These are phyloP conservation scores for Isoetes taiwanensis DNA, from an alignment of 75 land plant genomes.

Conservation along the genomic window DNA sequence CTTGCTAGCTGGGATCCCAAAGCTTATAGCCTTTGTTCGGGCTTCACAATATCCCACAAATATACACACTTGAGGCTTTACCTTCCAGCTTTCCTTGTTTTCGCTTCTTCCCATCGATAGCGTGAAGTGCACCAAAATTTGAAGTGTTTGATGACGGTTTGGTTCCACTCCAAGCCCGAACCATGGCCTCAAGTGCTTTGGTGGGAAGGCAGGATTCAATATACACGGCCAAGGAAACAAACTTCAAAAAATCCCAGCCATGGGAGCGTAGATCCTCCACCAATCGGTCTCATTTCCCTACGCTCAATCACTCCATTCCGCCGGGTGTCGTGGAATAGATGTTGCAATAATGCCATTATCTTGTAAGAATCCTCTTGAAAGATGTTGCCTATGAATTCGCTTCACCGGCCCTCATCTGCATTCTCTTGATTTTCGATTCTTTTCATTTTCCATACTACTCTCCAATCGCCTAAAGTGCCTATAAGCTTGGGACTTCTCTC, in stretches of 20 bases:
- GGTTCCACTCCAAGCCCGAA: not conserved
- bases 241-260: not conserved
- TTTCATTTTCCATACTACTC: not conserved
- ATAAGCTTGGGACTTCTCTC: no score
- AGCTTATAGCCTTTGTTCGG: not conserved
- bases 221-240: not conserved
- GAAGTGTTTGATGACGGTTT: not conserved
- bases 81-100: constrained; percentile 7
- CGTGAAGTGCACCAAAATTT: constrained; percentile 6
- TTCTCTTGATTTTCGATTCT: not conserved
- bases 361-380: not conserved
- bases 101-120: not conserved
- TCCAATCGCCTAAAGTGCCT: not conserved
- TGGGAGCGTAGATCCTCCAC: not conserved
- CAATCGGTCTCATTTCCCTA: constrained; percentile 2
- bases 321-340: not conserved
- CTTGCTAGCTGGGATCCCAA: not conserved
- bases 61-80: constrained; percentile 10
- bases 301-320: constrained; percentile 7
- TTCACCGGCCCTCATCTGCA: no score
- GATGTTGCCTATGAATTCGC: not conserved
- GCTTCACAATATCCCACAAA: constrained; percentile 3
- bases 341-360: not conserved
- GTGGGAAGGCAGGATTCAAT: not conserved
- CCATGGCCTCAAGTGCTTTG: not conserved